Base-by-base conservation (phyloP, 495 filamentous ascomycete species). In the Penicillium pancosmium region DNA sequence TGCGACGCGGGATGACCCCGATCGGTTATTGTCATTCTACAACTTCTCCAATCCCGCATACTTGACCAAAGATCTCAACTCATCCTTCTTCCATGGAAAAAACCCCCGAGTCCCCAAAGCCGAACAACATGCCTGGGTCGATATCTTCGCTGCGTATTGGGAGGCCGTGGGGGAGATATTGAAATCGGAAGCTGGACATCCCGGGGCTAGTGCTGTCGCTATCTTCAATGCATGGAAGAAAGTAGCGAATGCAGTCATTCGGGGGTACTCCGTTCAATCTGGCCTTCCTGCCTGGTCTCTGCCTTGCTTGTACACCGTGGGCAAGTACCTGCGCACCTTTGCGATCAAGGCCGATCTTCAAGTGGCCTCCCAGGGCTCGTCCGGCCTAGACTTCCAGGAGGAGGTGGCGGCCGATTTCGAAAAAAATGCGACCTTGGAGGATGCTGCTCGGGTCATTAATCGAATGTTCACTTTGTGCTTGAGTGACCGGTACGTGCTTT, bases 181-280 rank as follows among this genome's bases (percentile, higher is more conserved):
- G 41, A 77, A 74, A 25, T 81, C 80, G 1, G 82, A 86, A 31
- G 70, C 76, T 55, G 52, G 59, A 10, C 68, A 67, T 54, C 70
- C 62, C 2, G 74, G 83, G 63, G 79, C 80, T 11, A 84, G 87
- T 55, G 92, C 90, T 86, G 77, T 79, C 10, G 84, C 80, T 36
- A 89, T 92, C 0, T 98, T 95, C 69, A 87, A 90, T 44, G 76
- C 84, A 8, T 97, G 93, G 93, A 93, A 89, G 64, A 89, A 91
- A 8, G 60, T 96, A 52, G 76, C 88, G 44, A 87, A 87, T 60
- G 69, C 74, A 9, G 67, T 96, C 33, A 85, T 90, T n/a, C 80
- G 87, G 50, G 90, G 89, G 3, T 97, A 96, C 71, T 83, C 81
- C 10, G 85, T 78, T 53, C 73, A 78, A 36, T 55, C 59, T 12